A percentile compares a stretch with the other conserved stretches of the same genome.
Evolutionary conservation across 768 basidiomycete species (phyloP).

Genomic region (Terana coerulea): DNA sequence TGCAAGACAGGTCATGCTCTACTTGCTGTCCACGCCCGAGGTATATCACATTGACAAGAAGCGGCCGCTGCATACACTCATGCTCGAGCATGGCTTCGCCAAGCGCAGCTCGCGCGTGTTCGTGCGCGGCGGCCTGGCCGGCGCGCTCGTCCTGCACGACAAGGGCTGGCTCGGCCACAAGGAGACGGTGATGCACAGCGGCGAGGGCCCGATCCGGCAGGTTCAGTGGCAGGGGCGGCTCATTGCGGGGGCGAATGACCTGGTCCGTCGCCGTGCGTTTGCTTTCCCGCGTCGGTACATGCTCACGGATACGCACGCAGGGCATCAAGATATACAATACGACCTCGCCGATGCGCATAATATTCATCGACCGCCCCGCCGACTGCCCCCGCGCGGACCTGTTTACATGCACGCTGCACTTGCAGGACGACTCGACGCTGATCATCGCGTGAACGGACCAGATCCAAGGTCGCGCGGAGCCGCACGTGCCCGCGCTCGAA

Average conservation of each 20-base stretch:
- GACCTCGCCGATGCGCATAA: constrained; percentile 68
- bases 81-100: constrained; percentile 87
- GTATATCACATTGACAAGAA: constrained; percentile 87
- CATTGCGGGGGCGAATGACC: constrained; percentile 96
- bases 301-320: constrained; percentile 31
- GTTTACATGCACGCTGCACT: constrained; percentile 87
- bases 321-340: constrained; percentile 95
- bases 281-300: not conserved
- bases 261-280: constrained; percentile 42
- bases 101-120: constrained; percentile 74
- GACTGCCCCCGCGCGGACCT: constrained; percentile 90
- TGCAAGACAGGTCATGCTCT: constrained; percentile 86
- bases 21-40: constrained; percentile 75
- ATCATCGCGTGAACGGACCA: constrained; percentile 92
- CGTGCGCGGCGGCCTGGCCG: constrained; percentile 90
- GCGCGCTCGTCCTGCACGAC: constrained; percentile 81
- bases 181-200: constrained; percentile 74
- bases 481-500: constrained; percentile 52
- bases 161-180: constrained; percentile 97
- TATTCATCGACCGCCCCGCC: constrained; percentile 77
- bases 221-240: constrained; percentile 81
- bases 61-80: constrained; percentile 85
- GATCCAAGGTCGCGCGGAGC: constrained; percentile 84
- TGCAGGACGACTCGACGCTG: constrained; percentile 90
- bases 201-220: constrained; percentile 95